Evolutionary conservation across 2,329 filamentous ascomycete genomes (phyloP), one percentile per base, ranked within the genome.

Genomic region (Monosporascus sp.): DNA sequence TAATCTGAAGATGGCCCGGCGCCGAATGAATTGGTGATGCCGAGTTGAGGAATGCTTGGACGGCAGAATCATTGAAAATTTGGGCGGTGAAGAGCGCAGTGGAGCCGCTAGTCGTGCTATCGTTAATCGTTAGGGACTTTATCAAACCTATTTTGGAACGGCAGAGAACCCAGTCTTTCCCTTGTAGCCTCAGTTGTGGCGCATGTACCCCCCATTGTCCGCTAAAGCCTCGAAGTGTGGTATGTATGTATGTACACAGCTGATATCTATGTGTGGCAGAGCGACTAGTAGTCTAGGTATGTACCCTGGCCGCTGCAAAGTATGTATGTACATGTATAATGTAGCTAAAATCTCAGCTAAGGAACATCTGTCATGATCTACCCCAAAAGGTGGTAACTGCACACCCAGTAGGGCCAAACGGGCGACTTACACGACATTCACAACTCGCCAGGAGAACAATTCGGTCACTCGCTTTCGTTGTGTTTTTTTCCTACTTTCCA

Each of bases 11-110:
- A 35, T 14, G 2, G 11, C 31, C 9, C 9, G 27, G 31, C 31
- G 11, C 1, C 11, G 31, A 35, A 14, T 35, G 11, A 35, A 14
- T 35, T 35, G 20, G 39, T 1, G 18, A 43, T 43, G 7, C 18
- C 11, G 18, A 15, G 18, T 43, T 3, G 20, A 43, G 38, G 47
- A 50, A 55, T 44, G 44, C 9, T 4, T 6, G 45, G 48, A 46
- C 48, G 56, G 56, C 56, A 58, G 56, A 58, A 58, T 54, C 45
- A 39, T 25, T 48, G 52, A 58, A 58, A 58, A 57, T 57, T 58
- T 57, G 52, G 52, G 56, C 54, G 56, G 56, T 56, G 43, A 46
- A 31, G 14, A 27, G n/a, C 25, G 43, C 22, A 3, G 24, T 31
- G 43, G 46, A 45, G 27, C 20, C 17, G 6, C 37, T 39, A 38